Conservation (phyloP, 129 eudicot genomes). For the Arctium lappa region DNA sequence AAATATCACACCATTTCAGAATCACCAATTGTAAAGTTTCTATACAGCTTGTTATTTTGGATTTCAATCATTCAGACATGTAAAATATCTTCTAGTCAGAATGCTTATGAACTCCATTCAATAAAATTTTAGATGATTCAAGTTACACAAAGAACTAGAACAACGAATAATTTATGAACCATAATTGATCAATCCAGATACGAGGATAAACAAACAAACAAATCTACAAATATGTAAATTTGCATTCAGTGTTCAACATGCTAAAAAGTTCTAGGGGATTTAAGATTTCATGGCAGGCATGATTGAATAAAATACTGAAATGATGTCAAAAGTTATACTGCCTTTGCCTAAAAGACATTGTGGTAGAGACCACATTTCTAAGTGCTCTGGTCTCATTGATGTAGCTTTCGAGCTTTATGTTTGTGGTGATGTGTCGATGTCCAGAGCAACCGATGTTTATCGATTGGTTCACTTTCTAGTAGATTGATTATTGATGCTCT, state of each 20-base stretch:
- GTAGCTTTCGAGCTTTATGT: constrained; percentile 30
- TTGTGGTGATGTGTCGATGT: constrained; percentile 26
- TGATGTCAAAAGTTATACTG: constrained; percentile 18
- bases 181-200: background rate
- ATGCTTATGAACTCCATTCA: background rate
- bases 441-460: constrained; percentile 18
- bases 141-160: no score
- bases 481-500: constrained; percentile 12
- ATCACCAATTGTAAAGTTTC: no score
- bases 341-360: constrained; percentile 29
- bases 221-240: background rate
- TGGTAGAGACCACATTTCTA: constrained; percentile 30
- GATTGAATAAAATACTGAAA: constrained; percentile 22
- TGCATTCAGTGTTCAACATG: constrained; percentile 14
- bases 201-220: no score
- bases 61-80: no score
- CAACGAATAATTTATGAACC: no score
- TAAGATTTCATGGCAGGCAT: constrained; percentile 28
- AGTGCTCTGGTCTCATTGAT: constrained; percentile 30
- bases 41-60: no score
- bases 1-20: no score
- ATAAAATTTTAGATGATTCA: background rate
- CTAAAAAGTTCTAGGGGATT: constrained; percentile 14
- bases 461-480: constrained; percentile 15
- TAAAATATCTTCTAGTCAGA: no score